A percentile compares a stretch with the other conserved stretches of the same genome.
phyloP scores from a whole-genome alignment of 371 early-diverging fungal species.

The Mortierella sp. region DNA sequence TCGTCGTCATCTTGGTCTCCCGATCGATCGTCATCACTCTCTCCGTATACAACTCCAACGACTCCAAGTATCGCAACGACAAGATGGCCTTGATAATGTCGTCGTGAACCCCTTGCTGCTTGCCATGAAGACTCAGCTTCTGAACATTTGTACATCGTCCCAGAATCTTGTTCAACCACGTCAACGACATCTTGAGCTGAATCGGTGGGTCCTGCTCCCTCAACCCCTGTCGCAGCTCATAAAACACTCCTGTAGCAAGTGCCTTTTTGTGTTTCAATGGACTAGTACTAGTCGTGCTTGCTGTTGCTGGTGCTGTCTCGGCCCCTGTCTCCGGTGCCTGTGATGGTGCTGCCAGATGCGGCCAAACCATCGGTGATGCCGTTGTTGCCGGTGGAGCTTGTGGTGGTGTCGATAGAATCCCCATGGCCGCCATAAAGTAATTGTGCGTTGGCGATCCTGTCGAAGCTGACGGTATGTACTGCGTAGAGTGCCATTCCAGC shows the following conservation, averaged over 20 bases:
- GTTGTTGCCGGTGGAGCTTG: not conserved
- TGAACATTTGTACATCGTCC: slow-evolving; percentile 15
- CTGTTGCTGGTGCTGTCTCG: no score
- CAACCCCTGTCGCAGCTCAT: no score
- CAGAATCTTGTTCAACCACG: slow-evolving; percentile 19
- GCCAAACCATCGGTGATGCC: no score
- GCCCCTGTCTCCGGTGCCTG: no score
- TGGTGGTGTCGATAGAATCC: no score
- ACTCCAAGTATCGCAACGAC: slow-evolving; percentile 10
- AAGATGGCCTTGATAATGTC: slow-evolving; percentile 13
- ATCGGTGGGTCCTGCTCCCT: no score
- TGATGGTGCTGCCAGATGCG: no score
- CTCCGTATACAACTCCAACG: slow-evolving; percentile 18
- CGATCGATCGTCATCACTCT: slow-evolving; percentile 9
- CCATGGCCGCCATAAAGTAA: not conserved
- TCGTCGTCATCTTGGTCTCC: not conserved
- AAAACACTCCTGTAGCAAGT: no score
- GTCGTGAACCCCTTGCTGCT: slow-evolving; percentile 10
- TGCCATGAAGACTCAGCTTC: slow-evolving; percentile 14
- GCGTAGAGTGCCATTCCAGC: slow-evolving; percentile 22
- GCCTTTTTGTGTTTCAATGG: no score
- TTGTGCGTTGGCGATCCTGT: no score
- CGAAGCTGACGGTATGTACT: no score
- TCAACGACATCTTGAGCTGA: slow-evolving; percentile 8
- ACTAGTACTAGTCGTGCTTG: no score